A percentile compares a stretch with the other conserved stretches of the same genome.
phyloP scores from a whole-genome alignment of 2,329 filamentous ascomycete species.

The Kalaharituber pfeilii region DNA sequence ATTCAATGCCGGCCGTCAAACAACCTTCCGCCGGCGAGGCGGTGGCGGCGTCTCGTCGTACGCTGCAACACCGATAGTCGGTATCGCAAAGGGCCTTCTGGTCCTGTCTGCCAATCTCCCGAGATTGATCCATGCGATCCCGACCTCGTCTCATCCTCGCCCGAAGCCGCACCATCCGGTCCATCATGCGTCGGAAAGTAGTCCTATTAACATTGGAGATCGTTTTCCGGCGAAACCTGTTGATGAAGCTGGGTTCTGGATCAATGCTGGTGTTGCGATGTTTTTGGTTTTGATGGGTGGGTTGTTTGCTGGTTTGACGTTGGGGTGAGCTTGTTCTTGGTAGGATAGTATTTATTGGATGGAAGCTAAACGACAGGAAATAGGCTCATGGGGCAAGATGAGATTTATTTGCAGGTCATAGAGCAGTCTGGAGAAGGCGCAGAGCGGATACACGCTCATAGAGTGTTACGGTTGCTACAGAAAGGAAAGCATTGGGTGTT shows the following conservation, averaged over 20 bases:
- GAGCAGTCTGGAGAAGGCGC: slow-evolving; percentile 64
- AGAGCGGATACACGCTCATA: slow-evolving; percentile 72
- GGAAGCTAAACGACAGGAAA: background rate
- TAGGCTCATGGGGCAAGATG: slow-evolving; percentile 47
- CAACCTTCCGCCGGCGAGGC: background rate
- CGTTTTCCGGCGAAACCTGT: background rate
- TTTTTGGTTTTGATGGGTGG: slow-evolving; percentile 73
- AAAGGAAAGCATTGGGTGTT: slow-evolving; percentile 96
- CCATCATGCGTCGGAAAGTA: slow-evolving; percentile 35
- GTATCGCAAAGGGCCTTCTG: slow-evolving; percentile 32
- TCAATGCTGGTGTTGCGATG: slow-evolving; percentile 63
- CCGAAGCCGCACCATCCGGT: slow-evolving; percentile 5
- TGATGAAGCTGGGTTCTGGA: slow-evolving; percentile 45
- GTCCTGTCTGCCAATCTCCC: slow-evolving; percentile 26
- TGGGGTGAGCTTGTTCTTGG: slow-evolving; percentile 41
- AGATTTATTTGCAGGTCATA: slow-evolving; percentile 92
- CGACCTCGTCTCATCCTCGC: slow-evolving; percentile 25
- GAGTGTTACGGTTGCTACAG: slow-evolving; percentile 61
- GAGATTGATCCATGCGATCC: slow-evolving; percentile 30
- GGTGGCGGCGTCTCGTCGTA: background rate
- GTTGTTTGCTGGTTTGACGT: slow-evolving; percentile 85
- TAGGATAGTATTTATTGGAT: background rate
- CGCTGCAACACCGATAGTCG: slow-evolving; percentile 32
- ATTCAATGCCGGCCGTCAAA: background rate
- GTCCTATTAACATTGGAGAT: slow-evolving; percentile 17